phyloP scores from a whole-genome alignment of 306 rosid genomes.

The Quercus aquifolioides region DNA sequence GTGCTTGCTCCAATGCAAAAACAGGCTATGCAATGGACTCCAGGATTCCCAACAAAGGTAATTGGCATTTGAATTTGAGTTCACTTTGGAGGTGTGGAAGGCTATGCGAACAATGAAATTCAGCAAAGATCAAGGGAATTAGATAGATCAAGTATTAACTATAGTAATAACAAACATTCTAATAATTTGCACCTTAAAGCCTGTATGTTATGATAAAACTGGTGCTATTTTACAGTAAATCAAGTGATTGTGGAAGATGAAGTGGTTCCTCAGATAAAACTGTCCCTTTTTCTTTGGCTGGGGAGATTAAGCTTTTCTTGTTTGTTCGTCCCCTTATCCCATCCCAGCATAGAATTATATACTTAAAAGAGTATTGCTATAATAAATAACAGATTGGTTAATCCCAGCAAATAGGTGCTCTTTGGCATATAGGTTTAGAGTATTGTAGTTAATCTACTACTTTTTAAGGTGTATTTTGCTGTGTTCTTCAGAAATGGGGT shows the following conservation, averaged over 20 bases:
- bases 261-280: neutral
- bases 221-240: neutral
- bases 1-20: slow-evolving; percentile 91
- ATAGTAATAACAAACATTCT: neutral
- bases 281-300: too few relatives aligned
- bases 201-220: neutral
- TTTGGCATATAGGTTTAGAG: neutral
- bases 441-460: neutral
- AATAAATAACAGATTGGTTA: neutral
- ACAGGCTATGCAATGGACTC: slow-evolving; percentile 65
- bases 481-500: slow-evolving; percentile 80
- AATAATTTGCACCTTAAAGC: neutral
- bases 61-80: neutral
- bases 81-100: neutral
- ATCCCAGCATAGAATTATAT: neutral
- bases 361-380: neutral
- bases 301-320: neutral
- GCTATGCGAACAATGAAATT: neutral
- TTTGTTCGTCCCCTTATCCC: neutral
- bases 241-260: neutral
- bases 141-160: neutral
- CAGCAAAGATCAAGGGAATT: neutral
- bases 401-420: neutral
- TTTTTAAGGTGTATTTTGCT: neutral
- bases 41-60: slow-evolving; percentile 96